These are phyloP conservation scores for Xerocomus brunneocitrinus DNA, from an alignment of 768 basidiomycete species.

Conservation along the genomic window DNA sequence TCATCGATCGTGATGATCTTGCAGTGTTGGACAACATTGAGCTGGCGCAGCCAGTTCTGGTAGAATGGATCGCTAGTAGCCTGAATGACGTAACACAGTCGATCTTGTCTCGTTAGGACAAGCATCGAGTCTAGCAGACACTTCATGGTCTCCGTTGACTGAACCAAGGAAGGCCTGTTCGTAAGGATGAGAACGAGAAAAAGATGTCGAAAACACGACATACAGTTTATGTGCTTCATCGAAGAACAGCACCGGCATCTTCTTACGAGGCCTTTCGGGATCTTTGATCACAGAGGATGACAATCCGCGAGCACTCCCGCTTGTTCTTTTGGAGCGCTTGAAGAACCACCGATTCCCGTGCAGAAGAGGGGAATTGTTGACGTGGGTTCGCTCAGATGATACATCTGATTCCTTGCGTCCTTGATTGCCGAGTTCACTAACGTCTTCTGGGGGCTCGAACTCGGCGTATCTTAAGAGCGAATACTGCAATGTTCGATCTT, in stretches of 20 bases:
- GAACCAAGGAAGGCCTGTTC: conserved; percentile 64
- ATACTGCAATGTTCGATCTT: conserved; percentile 36
- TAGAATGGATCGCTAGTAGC: conserved; percentile 84
- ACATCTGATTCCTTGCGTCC: conserved; percentile 28
- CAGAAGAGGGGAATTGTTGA: conserved; percentile 31
- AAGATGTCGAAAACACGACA: conserved; percentile 16
- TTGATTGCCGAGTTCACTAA: conserved; percentile 17
- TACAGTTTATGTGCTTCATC: conserved; percentile 85
- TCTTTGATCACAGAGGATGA: conserved; percentile 31
- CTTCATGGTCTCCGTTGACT: conserved; percentile 79
- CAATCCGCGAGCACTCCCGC: conserved; percentile 29
- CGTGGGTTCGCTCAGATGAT: conserved; percentile 42
- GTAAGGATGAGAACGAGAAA: neutral
- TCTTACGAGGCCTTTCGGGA: conserved; percentile 47
- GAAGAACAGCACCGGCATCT: conserved; percentile 75
- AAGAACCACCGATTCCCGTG: conserved; percentile 28
- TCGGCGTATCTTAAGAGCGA: conserved; percentile 71
- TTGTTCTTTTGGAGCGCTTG: conserved; percentile 23
- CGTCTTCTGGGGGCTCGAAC: conserved; percentile 46
- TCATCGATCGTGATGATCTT: conserved; percentile 83
- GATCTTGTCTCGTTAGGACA: conserved; percentile 82
- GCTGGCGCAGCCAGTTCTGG: conserved; percentile 75
- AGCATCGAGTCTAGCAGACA: conserved; percentile 81
- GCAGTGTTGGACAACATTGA: conserved; percentile 80
- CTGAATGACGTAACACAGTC: conserved; percentile 79